These are phyloP conservation scores for Aureobasidium sp. DNA, from an alignment of 2,329 filamentous ascomycete genomes.

Conservation along the genomic window DNA sequence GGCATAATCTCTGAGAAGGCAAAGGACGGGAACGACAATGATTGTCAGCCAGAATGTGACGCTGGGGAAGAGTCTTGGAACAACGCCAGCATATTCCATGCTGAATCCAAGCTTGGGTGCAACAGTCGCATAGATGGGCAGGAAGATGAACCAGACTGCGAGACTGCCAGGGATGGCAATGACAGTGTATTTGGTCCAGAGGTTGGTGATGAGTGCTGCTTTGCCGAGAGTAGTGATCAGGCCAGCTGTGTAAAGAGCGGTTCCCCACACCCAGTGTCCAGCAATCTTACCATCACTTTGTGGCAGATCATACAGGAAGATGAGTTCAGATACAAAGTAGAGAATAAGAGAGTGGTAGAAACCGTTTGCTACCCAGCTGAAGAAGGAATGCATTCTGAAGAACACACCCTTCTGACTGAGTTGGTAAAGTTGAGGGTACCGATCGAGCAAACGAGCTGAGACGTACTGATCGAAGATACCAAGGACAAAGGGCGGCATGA, in stretches of 20 bases:
- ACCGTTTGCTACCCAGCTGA: slow-evolving; percentile 85
- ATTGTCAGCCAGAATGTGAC: slow-evolving; percentile 89
- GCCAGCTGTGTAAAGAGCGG: slow-evolving; percentile 87
- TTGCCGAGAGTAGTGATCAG: slow-evolving; percentile 90
- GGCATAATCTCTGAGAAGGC: slow-evolving; percentile 77
- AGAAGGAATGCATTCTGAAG: slow-evolving; percentile 88
- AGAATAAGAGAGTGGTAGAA: slow-evolving; percentile 92
- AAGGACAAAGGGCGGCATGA: slow-evolving; percentile 84
- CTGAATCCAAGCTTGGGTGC: slow-evolving; percentile 77
- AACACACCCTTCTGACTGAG: slow-evolving; percentile 89
- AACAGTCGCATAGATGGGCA: slow-evolving; percentile 78
- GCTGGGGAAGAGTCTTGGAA: slow-evolving; percentile 70
- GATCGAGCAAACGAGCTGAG: slow-evolving; percentile 82
- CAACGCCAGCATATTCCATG: slow-evolving; percentile 73
- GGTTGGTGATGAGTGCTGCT: slow-evolving; percentile 87
- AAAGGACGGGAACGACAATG: slow-evolving; percentile 67
- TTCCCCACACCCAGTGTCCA: slow-evolving; percentile 98
- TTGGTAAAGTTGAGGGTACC: slow-evolving; percentile 92
- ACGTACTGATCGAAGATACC: slow-evolving; percentile 98
- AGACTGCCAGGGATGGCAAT: slow-evolving; percentile 92
- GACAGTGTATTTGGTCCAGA: slow-evolving; percentile 98
- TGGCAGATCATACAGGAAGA: slow-evolving; percentile 74
- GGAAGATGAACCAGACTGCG: slow-evolving; percentile 81
- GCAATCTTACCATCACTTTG: slow-evolving; percentile 70
- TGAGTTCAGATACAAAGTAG: slow-evolving; percentile 72